Conservation (phyloP, 2,329 filamentous ascomycete species). For the Apiospora aurea region DNA sequence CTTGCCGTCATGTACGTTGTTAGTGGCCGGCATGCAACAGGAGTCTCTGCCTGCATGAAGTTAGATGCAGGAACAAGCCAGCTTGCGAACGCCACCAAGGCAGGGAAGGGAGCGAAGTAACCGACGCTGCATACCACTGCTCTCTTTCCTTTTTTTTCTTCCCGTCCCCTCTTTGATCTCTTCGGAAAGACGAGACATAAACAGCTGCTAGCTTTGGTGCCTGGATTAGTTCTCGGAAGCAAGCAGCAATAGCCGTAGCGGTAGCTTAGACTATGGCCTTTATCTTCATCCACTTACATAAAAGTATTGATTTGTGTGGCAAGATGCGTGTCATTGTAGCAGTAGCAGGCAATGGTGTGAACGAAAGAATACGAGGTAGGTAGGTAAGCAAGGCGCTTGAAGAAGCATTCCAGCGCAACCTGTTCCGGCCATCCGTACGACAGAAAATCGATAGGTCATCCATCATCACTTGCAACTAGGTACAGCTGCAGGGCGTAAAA, state of each 20-base stretch:
- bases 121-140: neutral
- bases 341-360: neutral
- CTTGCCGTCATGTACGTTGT: neutral
- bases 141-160: neutral
- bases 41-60: conserved; percentile 2
- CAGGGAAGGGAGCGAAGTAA: neutral
- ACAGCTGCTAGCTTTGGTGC: neutral
- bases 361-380: conserved; percentile 5
- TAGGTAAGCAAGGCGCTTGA: neutral
- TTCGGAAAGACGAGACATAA: neutral
- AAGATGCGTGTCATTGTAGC: neutral
- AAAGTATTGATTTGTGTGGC: neutral
- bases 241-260: neutral
- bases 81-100: neutral
- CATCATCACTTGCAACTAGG: conserved; percentile 10
- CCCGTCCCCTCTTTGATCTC: neutral
- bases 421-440: neutral
- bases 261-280: neutral
- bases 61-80: conserved; percentile 7
- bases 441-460: conserved; percentile 2
- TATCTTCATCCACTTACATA: neutral
- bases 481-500: neutral
- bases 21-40: conserved; percentile 4
- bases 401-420: no score
- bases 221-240: neutral